Evolutionary conservation across 805 yeast genomes (phyloP), one percentile per base, ranked within the genome.

Genomic region (Kluyveromyces aestuarii): DNA sequence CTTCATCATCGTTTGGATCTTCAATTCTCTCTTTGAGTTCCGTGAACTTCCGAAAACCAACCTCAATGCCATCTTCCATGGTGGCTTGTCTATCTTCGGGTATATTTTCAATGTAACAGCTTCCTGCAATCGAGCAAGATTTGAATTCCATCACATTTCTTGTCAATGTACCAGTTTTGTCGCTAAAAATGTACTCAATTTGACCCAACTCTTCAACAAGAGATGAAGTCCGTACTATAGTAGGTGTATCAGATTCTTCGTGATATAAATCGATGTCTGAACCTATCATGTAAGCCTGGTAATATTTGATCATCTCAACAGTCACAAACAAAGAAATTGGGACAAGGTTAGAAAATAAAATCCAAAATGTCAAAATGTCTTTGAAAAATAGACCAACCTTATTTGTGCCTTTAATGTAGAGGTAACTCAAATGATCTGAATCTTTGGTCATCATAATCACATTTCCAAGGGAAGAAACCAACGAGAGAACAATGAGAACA

Each of bases 141-240:
- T 87, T 89, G 69, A 87, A 93, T 67, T 89, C 98, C 99, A 93
- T 93, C 48, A 93, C 84, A 62, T 93, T 93, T 67, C 97, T 72
- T 0, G 99, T 93, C 50, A 93, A 73, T 0, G 99, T 93, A 30
- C 99, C 99, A 0, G 99, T 93, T 63, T 93, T 93, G 67, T 93
- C 99, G 65, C 96, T 87, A 69, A 93, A 93, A 19, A 93, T 86
- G 62, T 89, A 90, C 63, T 91, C 95, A 59, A 93, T 90, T 66
- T 93, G 99, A 27, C 99, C 99, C 54, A 93, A 73, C 59, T 93
- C 99, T 67, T 93, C 99, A 7, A 93, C 99, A 57, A 93, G 74
- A 13, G 96, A 85, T 1, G 98, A 91, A 0, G 99, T 91, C 54
- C 99, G 75, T 17, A 93, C 96, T 5, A 90, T 89, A 0, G 97